Evolutionary conservation across 305 asterid genomes (phyloP), one percentile per base, ranked within the genome.

Genomic region (Fraxinus paxiana): DNA sequence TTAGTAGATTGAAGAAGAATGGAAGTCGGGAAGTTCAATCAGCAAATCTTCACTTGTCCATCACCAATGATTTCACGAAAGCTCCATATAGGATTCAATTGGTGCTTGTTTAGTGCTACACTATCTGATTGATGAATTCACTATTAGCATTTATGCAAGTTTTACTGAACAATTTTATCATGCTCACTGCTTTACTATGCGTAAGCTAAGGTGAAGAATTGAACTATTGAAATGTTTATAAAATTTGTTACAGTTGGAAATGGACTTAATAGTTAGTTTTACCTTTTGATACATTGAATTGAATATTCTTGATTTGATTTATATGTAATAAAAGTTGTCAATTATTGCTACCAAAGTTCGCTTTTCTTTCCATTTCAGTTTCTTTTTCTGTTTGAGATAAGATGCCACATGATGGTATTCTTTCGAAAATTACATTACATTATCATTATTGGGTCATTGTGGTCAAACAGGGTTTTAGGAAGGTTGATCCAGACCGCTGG

Each of bases 401-500:
- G 70, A 48, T 34, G 73, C 38, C 8, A 46, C 22, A 15, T 28
- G 15, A 37, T 78, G 38, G 5, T 73, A 18, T 79, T 33, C 31
- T 5, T 31, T 28, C 6, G 2, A 24, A 6, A 37, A 75, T 31
- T 75, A 5, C 31, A 24, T 31, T 24, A 61, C 48, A 37, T 13
- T 70, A 48, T 12, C 51, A 24, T 24, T 70, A 8, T 51, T 54
- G 43, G 74, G 67, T 9, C 28, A 17, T 79, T 77, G 34, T 51
- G 80, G 67, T 56, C 77, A 78, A 80, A 78, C 90, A 93, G 97
- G 98, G 98, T 18, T 95, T 95, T 77, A 89, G 94, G 85, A 95
- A 95, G 88, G 94, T 93, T 67, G 98, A 90, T 84, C 97, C 98
- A 12, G 98, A 95, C 86, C 92, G 94, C 82, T 95, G 97, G 94